Base-by-base conservation (phyloP, 1,139 yeast species). In the Yamadazyma taylorii region DNA sequence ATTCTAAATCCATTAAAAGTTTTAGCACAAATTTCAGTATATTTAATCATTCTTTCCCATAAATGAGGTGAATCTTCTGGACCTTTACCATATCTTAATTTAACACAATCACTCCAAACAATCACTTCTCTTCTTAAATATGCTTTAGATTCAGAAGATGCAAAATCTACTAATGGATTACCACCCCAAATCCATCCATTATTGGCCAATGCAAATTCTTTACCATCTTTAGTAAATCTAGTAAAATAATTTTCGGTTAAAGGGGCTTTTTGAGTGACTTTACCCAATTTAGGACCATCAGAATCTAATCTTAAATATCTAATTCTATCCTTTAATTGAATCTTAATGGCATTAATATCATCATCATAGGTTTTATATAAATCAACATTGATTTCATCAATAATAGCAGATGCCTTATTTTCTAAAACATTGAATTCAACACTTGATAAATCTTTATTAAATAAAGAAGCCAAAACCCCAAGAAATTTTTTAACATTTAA, bases 121-220 rank as follows among this genome's bases (percentile, higher is more conserved):
- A 92, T 89, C 13, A 92, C 96, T 59, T 92, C 96, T 58, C 98
- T 78, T 40, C 95, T 74, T 38, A 92, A 64, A 55, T 92, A 92
- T 2, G 95, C 92, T 52, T 79, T 83, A 9, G 95, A 80, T 40
- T 80, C 51, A 24, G 72, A 63, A 1, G 96, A 85, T 0, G 97
- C 98, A 72, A 90, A 92, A 59, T 92, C 97, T 5, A 88, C 83
- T 42, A 90, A 63, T 2, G 97, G 97, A 50, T 90, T 84, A 11
- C 96, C 97, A 37, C 89, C 92, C 98, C 98, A 92, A 39, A 92
- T 89, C 97, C 97, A 92, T 31, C 98, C 98, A 55, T 92, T 92
- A 56, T 92, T 92, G 5, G 96, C 97, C 43, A 92, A 66, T 1
- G 90, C 87, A 66, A 79, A 80, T 1, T 70, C 62, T 33, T 73